Evolutionary conservation across 805 yeast species (phyloP), one percentile per base, ranked within the genome.

Genomic region (Wickerhamiella occidentalis): DNA sequence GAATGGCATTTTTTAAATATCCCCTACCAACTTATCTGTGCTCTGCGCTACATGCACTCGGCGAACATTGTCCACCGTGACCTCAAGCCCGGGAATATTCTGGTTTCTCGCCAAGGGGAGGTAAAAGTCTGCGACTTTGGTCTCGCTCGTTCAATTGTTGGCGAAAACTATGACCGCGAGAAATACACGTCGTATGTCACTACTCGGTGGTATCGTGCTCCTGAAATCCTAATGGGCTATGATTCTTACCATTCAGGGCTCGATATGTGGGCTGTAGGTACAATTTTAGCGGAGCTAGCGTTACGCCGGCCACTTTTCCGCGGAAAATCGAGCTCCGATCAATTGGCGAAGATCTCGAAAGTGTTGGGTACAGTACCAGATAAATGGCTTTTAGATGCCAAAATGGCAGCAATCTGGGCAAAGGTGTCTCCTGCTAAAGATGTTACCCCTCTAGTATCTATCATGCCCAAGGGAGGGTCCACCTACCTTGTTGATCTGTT

Each of bases 191-290:
- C 53, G 56, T 88, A 88, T 61, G 96, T 88, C 21, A 96, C 96
- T 0, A 88, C 96, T 0, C 68, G 96, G 51, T 88, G 96, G 95
- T 88, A 88, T 60, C 71, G 97, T 41, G 96, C 96, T 0, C 97
- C 97, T 0, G 97, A 88, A 59, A 70, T 88, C 44, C 76, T 88
- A 40, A 64, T 87, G 29, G 26, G 50, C 13, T 54, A 51, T 17
- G 61, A 54, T 21, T 50, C 51, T 49, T 59, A 60, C 49, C 58
- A 58, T 45, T 54, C 55, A 40, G 63, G 73, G 21, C 82, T 88
- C 43, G 97, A 88, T 63, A 71, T 88, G 70, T 88, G 97, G 97
- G 87, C 96, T 0, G 77, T 81, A 8, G 97, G 96, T 1, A 88
- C 96, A 60, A 86, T 88, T 8, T 65, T 87, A 52, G 94, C 81